Base-by-base conservation (phyloP, 2,329 filamentous ascomycete species). In the Colletotrichum paranaense region DNA sequence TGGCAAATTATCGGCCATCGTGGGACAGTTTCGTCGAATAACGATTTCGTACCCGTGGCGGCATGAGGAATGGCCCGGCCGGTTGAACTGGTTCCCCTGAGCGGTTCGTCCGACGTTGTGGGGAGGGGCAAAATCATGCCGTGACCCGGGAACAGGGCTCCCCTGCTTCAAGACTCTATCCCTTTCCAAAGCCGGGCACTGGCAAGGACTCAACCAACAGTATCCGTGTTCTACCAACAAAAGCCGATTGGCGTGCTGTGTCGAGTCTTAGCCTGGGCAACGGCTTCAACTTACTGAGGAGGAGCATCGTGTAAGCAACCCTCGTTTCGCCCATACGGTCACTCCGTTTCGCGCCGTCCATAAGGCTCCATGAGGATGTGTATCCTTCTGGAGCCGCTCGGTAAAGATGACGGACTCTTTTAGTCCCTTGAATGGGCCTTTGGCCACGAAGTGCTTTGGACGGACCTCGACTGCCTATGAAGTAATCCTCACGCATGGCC, bases 31-130 rank as follows among this genome's bases (percentile, higher is more conserved):
- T 24, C 38, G 2, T 30, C 30, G 60, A 60, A 59, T 42, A 55
- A 58, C 19, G 49, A 16, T 2, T 5, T n/a, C n/a, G 14, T 32
- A 24, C 22, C 5, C n/a, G 28, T 35, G 22, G 46, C 42, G 42
- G 42, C 19, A 24, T 38, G 38, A 24, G 52, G 35, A 62, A 42
- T 26, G 24, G 35, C n/a, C n/a, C 24, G 8, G 32, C 19, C 46
- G 57, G 30, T 28, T 60, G 66, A 73, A 65, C 59, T 60, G 12
- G 52, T 56, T 55, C 35, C n/a, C 32, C 22, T 26, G n/a, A 35
- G 14, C 66, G 53, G 70, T 73, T 73, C 70, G 66, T 73, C 66
- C 59, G 32, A 73, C 55, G 14, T 69, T 26, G 66, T 35, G 46
- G n/a, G 53, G 19, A 53, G 26, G 53, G 38, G 38, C 63, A 52